These are phyloP conservation scores for Blastobotrys persicus DNA, from an alignment of 1,139 yeast species.

Conservation along the genomic window DNA sequence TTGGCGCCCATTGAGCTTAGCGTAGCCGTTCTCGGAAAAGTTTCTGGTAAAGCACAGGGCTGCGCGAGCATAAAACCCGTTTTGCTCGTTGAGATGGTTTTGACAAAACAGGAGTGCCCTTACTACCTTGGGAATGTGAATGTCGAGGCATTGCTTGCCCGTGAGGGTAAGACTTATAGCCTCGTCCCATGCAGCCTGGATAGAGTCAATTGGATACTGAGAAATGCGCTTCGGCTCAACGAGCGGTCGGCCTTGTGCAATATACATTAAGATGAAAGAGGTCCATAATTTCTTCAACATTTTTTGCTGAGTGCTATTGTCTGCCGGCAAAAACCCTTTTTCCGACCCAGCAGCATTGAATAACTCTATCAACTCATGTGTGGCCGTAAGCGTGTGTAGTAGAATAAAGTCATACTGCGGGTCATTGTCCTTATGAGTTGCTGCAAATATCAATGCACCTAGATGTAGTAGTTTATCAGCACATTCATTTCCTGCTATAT, in stretches of 20 bases:
- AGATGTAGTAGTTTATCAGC: slow-evolving; percentile 24
- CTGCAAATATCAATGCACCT: slow-evolving; percentile 26
- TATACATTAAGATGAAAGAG: slow-evolving; percentile 24
- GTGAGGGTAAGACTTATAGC: slow-evolving; percentile 21
- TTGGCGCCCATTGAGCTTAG: slow-evolving; percentile 12
- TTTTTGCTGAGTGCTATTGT: background rate
- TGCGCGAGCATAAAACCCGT: slow-evolving; percentile 27
- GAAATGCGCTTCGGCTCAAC: slow-evolving; percentile 22
- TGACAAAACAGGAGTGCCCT: slow-evolving; percentile 29
- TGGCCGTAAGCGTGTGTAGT: slow-evolving; percentile 33
- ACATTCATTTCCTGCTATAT: slow-evolving; percentile 19
- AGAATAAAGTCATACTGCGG: slow-evolving; percentile 32
- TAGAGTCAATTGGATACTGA: slow-evolving; percentile 9
- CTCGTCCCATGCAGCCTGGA: slow-evolving; percentile 21
- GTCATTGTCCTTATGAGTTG: slow-evolving; percentile 27
- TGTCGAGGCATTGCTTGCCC: slow-evolving; percentile 22
- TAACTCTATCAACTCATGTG: slow-evolving; percentile 33
- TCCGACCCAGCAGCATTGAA: slow-evolving; percentile 17
- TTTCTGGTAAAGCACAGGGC: slow-evolving; percentile 24
- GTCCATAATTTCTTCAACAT: slow-evolving; percentile 25
- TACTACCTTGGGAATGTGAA: slow-evolving; percentile 29
- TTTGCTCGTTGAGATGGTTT: slow-evolving; percentile 17
- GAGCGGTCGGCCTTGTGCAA: slow-evolving; percentile 27
- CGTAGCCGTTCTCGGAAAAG: slow-evolving; percentile 16
- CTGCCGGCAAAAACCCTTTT: slow-evolving; percentile 16